Evolutionary conservation across 345 rosid genomes (phyloP).

Genomic region (Eucalyptus pauciflora): DNA sequence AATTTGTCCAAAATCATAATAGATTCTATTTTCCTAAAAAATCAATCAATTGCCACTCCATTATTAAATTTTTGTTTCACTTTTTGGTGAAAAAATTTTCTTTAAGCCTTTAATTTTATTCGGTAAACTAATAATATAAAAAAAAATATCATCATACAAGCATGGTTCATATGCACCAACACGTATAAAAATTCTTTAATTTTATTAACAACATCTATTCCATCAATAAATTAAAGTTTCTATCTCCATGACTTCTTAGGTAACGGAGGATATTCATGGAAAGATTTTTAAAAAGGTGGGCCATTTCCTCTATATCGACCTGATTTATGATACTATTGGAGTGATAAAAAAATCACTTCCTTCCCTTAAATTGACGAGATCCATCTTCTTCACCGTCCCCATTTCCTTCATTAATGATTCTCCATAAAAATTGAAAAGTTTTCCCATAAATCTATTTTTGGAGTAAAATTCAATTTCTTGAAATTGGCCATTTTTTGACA

Average conservation of each 20-base stretch:
- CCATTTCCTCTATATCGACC: no score
- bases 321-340: no score
- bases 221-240: not conserved
- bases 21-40: not conserved
- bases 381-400: not conserved
- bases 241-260: fast-evolving
- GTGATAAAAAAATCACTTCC: not conserved
- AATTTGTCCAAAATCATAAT: not conserved
- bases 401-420: not conserved
- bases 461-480: not conserved
- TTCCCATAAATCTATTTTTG: not conserved
- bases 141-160: not conserved
- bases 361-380: not conserved
- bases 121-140: not conserved
- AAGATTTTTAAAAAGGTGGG: not conserved
- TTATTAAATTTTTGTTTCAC: not conserved
- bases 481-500: not conserved
- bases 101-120: not conserved
- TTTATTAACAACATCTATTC: not conserved
- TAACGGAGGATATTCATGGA: not conserved
- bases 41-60: not conserved
- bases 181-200: fast-evolving
- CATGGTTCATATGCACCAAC: not conserved
- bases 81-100: not conserved
- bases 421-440: fast-evolving